Conservation (phyloP, 441 rosid species). For the Erodium moschatum region DNA sequence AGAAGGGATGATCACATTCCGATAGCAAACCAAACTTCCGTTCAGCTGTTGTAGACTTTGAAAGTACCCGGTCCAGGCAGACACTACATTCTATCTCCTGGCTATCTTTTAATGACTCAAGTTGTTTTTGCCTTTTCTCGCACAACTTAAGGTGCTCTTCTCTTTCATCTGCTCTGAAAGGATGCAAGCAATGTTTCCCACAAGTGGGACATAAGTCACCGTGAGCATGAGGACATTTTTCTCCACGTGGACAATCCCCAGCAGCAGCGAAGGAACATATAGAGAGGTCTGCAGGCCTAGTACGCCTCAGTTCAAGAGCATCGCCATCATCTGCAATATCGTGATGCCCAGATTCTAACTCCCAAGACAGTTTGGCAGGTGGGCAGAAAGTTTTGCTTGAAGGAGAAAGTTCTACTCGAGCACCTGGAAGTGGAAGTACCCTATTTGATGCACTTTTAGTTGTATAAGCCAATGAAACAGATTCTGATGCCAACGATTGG, state of each 20-base stretch:
- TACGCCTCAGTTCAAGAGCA: slow-evolving; percentile 31
- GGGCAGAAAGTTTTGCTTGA: slow-evolving; percentile 29
- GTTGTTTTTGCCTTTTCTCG: slow-evolving; percentile 54
- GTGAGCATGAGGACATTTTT: slow-evolving; percentile 74
- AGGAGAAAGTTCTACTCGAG: slow-evolving; percentile 34
- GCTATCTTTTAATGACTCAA: slow-evolving; percentile 48
- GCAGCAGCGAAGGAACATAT: slow-evolving; percentile 80
- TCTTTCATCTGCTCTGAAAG: slow-evolving; percentile 70
- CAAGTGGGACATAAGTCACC: slow-evolving; percentile 81
- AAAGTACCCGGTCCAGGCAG: slow-evolving; percentile 74
- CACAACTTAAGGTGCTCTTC: slow-evolving; percentile 70
- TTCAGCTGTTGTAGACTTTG: slow-evolving; percentile 75
- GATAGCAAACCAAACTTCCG: slow-evolving; percentile 85
- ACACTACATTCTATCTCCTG: slow-evolving; percentile 64
- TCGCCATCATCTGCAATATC: slow-evolving; percentile 30
- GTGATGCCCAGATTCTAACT: slow-evolving; percentile 29
- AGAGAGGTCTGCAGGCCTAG: slow-evolving; percentile 45
- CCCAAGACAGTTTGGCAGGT: slow-evolving; percentile 37
- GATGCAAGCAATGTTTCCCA: slow-evolving; percentile 82
- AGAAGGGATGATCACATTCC: slow-evolving; percentile 97
- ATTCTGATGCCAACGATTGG: slow-evolving; percentile 26
- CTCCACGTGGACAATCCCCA: slow-evolving; percentile 78
- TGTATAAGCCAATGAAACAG: slow-evolving; percentile 24
- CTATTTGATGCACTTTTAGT: slow-evolving; percentile 26
- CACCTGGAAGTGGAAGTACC: slow-evolving; percentile 20